These are phyloP conservation scores for Moesziomyces aphidis DNA, from an alignment of 1,284 basidiomycete species.

Conservation along the genomic window DNA sequence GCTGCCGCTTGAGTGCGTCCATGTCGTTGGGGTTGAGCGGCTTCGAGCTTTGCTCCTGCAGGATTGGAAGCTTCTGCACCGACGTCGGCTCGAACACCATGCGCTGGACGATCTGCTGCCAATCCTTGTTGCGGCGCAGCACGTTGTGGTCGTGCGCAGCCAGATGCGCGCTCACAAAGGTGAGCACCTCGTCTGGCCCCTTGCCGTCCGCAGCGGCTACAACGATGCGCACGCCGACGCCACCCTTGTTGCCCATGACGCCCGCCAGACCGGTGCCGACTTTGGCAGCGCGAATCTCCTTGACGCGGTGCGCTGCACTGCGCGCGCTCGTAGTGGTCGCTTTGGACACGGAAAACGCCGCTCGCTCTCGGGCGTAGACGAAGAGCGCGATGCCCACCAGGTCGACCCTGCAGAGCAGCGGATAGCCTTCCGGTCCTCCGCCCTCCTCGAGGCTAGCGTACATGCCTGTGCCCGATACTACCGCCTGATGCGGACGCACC, in stretches of 20 bases:
- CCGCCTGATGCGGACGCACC: conserved; percentile 65
- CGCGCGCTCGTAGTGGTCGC: conserved; percentile 78
- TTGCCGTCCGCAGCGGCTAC: conserved; percentile 69
- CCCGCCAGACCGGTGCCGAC: conserved; percentile 66
- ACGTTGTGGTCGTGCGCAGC: conserved; percentile 83
- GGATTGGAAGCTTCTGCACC: conserved; percentile 39
- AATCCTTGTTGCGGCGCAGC: conserved; percentile 80
- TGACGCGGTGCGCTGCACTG: conserved; percentile 70
- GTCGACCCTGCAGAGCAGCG: conserved; percentile 53
- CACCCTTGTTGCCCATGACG: conserved; percentile 93
- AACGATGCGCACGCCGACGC: conserved; percentile 86
- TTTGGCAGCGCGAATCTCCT: conserved; percentile 60
- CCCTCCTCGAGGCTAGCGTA: conserved; percentile 61
- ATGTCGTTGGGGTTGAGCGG: conserved; percentile 29
- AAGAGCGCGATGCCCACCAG: conserved; percentile 69
- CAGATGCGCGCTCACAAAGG: conserved; percentile 92
- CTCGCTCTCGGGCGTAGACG: conserved; percentile 80
- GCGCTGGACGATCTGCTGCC: conserved; percentile 79
- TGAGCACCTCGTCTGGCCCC: conserved; percentile 68
- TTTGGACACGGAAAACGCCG: conserved; percentile 69
- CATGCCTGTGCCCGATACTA: conserved; percentile 55
- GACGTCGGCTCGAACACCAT: conserved; percentile 75
- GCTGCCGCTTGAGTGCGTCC: conserved; percentile 65
- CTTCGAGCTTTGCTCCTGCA: conserved; percentile 30
- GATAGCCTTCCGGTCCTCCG: conserved; percentile 64